Evolutionary conservation across 148 eudicot species (phyloP), one percentile per base, ranked within the genome.

Genomic region (Bassia scoparia): DNA sequence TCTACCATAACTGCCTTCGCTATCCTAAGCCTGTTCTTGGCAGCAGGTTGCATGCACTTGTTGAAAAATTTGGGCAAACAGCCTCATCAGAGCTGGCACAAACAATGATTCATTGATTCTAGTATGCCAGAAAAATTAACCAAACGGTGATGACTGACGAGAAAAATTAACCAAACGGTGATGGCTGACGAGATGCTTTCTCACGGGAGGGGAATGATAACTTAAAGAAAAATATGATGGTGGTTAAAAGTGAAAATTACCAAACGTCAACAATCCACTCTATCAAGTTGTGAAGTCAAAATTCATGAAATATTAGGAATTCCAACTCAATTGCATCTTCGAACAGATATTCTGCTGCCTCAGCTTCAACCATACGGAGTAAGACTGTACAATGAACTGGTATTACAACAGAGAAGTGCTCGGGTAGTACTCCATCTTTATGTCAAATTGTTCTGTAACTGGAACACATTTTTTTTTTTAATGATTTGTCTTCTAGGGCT

Each of bases 51-150:
- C 81, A 80, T 90, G 84, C 69, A 90, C 80, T 64, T 83, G 77
- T 80, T 96, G 82, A 96, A 87, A 82, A 79, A 80, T 35, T 79
- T 79, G 62, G 96, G 96, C 49, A 96, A 92, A 85, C 88, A 87
- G 76, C 87, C 83, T 78, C 91, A 84, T 74, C 90, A 86, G 38
- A 87, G 73, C 69, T 86, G 88, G 88, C 91, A 81, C 83, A 91
- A 89, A 65, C 77, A 43, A 67, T 86, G 80, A 83, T 24, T 63
- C 49, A n/a, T n/a, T n/a, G n/a, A n/a, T n/a, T n/a, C n/a, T n/a
- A n/a, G n/a, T n/a, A n/a, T n/a, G n/a, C n/a, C n/a, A n/a, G n/a
- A n/a, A n/a, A n/a, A n/a, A n/a, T n/a, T n/a, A n/a, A n/a, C n/a
- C n/a, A n/a, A n/a, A n/a, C n/a, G n/a, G n/a, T n/a, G n/a, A n/a